Evolutionary conservation across 2,329 filamentous ascomycete species (phyloP), one percentile per base, ranked within the genome.

Genomic region (Fusarium liriodendri): DNA sequence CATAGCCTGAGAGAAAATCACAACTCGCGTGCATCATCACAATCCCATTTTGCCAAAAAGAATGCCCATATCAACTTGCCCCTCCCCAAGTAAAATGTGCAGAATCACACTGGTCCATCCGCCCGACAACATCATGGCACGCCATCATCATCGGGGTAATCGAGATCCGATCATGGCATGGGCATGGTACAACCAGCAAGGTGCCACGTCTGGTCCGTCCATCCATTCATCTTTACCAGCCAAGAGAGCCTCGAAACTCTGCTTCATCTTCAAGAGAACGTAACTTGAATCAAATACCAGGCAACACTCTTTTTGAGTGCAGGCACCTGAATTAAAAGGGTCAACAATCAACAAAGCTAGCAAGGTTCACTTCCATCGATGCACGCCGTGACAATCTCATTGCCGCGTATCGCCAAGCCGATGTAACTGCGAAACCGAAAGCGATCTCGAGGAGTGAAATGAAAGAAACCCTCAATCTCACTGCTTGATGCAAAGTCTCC

Each of bases 81-180:
- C 22, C 33, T 58, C 55, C 14, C 25, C 29, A 55, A 32, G 4
- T 6, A 20, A n/a, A 57, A 57, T 57, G 11, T 57, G 29, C 50
- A 58, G 32, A 35, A 58, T 25, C 29, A 22, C 33, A 61, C 27
- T 50, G 22, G 32, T 35, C 16, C 40, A 47, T 25, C 55, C 57
- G 18, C 27, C 10, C 35, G 29, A 50, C 35, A 47, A 11, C 38
- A 45, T 57, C n/a, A 29, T n/a, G 16, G 25, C 18, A 62, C 33
- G 47, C 37, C 33, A 38, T 61, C 47, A 58, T 47, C 16, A 45
- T 76, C 70, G 70, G 67, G 47, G 25, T n/a, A 77, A 77, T 72
- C 66, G 72, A 72, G 72, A 72, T 77, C 73, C 67, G 72, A 76
- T 67, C 65, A 59, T 45, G 22, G 64, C 58, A 66, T 68, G 54